Percentiles rank a stretch among this genome's conserved stretches.
Conservation (phyloP, 169 alveolate genomes). For the Plasmodium sp. region DNA sequence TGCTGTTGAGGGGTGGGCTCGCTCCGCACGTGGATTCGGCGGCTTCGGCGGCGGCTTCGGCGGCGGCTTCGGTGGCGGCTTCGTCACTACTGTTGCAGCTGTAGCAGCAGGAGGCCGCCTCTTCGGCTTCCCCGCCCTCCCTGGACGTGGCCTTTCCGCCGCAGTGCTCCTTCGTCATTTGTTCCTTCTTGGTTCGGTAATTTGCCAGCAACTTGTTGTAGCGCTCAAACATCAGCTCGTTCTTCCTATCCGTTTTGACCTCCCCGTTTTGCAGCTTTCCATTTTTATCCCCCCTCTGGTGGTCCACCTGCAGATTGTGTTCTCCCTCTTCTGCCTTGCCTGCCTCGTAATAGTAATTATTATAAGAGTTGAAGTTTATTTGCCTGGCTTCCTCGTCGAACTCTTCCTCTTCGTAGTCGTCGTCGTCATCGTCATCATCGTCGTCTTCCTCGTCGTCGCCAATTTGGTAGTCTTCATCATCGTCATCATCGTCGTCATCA, state of each 20-base stretch:
- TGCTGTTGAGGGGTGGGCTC: background rate
- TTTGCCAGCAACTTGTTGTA: conserved; percentile 26
- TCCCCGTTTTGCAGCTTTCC: background rate
- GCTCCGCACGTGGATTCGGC: too few species aligned
- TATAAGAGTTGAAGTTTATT: conserved; percentile 45
- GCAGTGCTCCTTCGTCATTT: background rate
- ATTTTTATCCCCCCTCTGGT: background rate
- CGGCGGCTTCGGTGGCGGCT: background rate
- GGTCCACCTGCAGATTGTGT: background rate
- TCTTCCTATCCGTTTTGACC: background rate
- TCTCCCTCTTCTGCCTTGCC: conserved; percentile 13
- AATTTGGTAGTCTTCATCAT: background rate
- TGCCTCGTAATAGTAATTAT: conserved; percentile 28
- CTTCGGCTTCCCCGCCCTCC: background rate
- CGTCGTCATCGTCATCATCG: background rate
- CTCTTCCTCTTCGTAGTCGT: conserved; percentile 20
- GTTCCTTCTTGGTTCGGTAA: conserved; percentile 3
- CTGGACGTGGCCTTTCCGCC: background rate
- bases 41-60: background rate
- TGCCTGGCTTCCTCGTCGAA: conserved; percentile 24
- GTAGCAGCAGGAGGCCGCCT: background rate
- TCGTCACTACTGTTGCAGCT: conserved; percentile 1
- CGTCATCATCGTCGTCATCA: background rate
- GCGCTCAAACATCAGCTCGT: conserved; percentile 29
- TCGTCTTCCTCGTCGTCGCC: background rate